Evolutionary conservation across 176 grass and related monocot species (phyloP).

Genomic region (Triticum aestivum): DNA sequence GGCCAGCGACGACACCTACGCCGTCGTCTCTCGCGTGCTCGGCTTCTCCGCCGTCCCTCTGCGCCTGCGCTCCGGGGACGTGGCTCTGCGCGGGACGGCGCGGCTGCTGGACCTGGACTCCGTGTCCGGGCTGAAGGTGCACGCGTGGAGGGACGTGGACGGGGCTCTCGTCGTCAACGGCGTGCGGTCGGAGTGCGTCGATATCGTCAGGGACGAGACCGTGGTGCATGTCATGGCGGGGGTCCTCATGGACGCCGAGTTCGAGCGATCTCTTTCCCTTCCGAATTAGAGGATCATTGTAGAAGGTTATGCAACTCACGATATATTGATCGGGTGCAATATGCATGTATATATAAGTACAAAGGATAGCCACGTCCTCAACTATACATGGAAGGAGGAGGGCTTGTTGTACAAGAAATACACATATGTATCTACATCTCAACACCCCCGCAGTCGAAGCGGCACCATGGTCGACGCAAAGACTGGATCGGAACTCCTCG

Average conservation of each 20-base stretch:
- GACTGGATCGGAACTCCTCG: no score
- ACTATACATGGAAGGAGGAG: no score
- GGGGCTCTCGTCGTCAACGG: constrained; percentile 73
- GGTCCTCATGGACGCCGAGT: constrained; percentile 84
- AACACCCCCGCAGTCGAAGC: no score
- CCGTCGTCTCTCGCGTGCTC: constrained; percentile 72
- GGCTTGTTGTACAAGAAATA: no score
- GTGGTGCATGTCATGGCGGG: constrained; percentile 69
- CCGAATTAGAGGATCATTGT: constrained; percentile 17
- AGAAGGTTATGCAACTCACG: no score
- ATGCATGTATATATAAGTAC: no score
- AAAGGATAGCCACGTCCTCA: no score
- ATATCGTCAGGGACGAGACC: constrained; percentile 47
- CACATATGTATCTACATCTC: no score
- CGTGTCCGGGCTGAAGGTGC: constrained; percentile 63
- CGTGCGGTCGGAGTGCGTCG: constrained; percentile 67
- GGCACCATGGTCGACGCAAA: no score
- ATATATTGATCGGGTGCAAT: no score
- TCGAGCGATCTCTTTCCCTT: constrained; percentile 70
- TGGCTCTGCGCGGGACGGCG: constrained; percentile 22
- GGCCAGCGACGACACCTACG: constrained; percentile 42
- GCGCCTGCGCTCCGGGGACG: constrained; percentile 38
- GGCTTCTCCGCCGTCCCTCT: constrained; percentile 71
- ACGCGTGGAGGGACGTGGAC: constrained; percentile 45
- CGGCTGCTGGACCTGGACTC: constrained; percentile 49